Evolutionary conservation across 129 eudicot species (phyloP).

Genomic region (Chrysanthemum seticuspe): DNA sequence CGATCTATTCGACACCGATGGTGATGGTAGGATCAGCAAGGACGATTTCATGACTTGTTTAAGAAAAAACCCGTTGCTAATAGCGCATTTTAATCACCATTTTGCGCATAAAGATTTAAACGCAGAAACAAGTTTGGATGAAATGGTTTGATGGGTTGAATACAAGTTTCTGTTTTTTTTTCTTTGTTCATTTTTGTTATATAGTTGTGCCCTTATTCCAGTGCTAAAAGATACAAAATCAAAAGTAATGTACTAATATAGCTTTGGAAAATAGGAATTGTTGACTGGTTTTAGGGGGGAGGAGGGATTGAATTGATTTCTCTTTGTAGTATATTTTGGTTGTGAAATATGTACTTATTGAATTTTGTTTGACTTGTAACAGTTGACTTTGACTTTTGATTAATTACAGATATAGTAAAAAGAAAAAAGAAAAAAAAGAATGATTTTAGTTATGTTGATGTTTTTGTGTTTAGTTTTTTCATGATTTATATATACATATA

Average conservation of each 20-base stretch:
- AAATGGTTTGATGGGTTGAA: constrained; percentile 32
- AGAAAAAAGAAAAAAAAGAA: constrained; percentile 1
- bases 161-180: background rate
- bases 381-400: constrained; percentile 20
- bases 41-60: constrained; percentile 66
- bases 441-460: constrained; percentile 16
- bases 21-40: constrained; percentile 72
- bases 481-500: no score
- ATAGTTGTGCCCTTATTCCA: constrained; percentile 8
- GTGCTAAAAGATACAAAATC: constrained; percentile 8
- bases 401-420: constrained; percentile 19
- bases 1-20: constrained; percentile 57
- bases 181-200: background rate
- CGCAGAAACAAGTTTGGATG: constrained; percentile 29
- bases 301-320: constrained; percentile 18
- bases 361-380: constrained; percentile 16
- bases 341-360: constrained; percentile 24
- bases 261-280: constrained; percentile 15
- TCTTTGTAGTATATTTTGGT: constrained; percentile 22
- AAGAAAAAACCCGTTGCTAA: constrained; percentile 75
- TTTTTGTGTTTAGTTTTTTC: background rate
- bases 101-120: constrained; percentile 38
- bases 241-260: constrained; percentile 5
- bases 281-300: constrained; percentile 4
- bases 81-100: constrained; percentile 61